These are phyloP conservation scores for Erythrophleum fordii DNA, from an alignment of 306 rosid genomes.

Conservation along the genomic window DNA sequence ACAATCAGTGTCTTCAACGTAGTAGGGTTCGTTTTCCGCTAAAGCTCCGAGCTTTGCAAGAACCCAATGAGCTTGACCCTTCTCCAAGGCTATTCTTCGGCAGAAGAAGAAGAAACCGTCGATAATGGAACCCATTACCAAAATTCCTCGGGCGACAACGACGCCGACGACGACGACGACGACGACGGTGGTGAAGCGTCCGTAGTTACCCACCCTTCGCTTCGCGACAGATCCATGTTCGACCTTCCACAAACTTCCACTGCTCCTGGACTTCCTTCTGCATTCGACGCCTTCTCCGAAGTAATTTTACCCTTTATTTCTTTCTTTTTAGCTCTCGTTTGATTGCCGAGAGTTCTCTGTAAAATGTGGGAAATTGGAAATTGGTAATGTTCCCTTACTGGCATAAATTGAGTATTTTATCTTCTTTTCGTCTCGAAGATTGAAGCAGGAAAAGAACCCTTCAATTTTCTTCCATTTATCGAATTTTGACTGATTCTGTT, in stretches of 20 bases:
- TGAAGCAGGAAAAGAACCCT: not conserved
- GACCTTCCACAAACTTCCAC: conserved; percentile 64
- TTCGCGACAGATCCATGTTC: conserved; percentile 64
- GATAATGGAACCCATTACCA: conserved; percentile 20
- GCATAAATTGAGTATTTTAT: not conserved
- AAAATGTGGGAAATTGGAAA: not conserved
- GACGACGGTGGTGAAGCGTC: conserved; percentile 26
- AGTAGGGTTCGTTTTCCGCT: conserved; percentile 5
- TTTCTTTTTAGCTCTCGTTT: not conserved
- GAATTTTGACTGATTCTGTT: conserved; percentile 24
- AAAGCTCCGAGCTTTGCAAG: not conserved
- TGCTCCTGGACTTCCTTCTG: conserved; percentile 78
- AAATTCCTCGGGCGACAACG: conserved; percentile 36
- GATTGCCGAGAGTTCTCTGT: not conserved
- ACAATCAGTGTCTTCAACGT: not conserved
- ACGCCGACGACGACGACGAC: conserved; percentile 16
- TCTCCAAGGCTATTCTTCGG: conserved; percentile 86
- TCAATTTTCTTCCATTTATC: conserved; percentile 9
- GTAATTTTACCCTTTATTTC: conserved; percentile 39
- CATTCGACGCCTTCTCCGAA: conserved; percentile 89
- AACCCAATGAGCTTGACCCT: conserved; percentile 79
- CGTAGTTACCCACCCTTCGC: conserved; percentile 47
- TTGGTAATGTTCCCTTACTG: not conserved
- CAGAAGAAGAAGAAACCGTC: conserved; percentile 60
- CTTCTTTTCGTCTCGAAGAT: not conserved